Percentiles rank a stretch among this genome's conserved stretches.
phyloP scores from a whole-genome alignment of 176 grass and related monocot species.

The Lolium multiflorum region DNA sequence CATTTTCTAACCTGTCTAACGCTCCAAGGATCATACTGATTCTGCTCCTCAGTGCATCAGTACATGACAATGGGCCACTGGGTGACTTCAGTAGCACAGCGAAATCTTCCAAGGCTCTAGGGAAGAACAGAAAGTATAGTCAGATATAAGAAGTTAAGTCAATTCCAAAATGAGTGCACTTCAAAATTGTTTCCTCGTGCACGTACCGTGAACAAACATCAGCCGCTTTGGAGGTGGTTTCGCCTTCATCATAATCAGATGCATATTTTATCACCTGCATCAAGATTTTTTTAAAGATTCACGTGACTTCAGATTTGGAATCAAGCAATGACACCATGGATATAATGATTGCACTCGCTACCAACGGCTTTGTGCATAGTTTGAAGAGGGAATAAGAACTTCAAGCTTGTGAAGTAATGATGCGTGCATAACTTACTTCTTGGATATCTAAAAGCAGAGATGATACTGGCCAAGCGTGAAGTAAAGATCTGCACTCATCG shows the following conservation, averaged over 20 bases:
- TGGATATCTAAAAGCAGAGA: not conserved
- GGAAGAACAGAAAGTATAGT: not conserved
- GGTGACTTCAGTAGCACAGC: not conserved
- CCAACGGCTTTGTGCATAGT: not conserved
- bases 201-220: not conserved
- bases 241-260: not conserved
- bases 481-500: not conserved
- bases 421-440: not conserved
- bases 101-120: conserved; percentile 6
- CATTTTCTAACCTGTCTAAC: not conserved
- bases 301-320: not conserved
- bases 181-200: not conserved
- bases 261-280: not conserved
- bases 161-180: not conserved
- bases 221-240: not conserved
- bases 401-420: not conserved
- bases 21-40: not conserved
- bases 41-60: not conserved
- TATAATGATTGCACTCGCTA: not conserved
- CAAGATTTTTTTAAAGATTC: not conserved
- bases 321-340: not conserved
- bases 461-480: not conserved
- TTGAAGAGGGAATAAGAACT: not conserved
- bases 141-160: not conserved
- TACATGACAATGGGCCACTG: not conserved